Evolutionary conservation across 768 basidiomycete genomes (phyloP).

Genomic region (Leccinum fibrillosum): DNA sequence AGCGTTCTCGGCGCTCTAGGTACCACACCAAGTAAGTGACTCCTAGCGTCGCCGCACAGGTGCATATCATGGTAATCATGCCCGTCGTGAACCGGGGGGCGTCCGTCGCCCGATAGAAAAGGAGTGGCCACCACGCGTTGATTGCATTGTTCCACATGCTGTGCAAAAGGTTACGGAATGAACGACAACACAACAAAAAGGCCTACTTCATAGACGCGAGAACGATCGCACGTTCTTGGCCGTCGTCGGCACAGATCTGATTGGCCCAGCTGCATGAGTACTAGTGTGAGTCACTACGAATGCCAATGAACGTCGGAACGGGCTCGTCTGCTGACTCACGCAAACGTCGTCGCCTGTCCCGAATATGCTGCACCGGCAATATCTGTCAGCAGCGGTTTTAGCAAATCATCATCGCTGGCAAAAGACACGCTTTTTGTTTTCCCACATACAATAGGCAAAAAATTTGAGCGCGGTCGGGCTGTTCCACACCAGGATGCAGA

Average conservation of each 20-base stretch:
- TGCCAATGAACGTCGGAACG: neutral
- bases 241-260: conserved; percentile 67
- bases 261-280: conserved; percentile 63
- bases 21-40: conserved; percentile 57
- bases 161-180: neutral
- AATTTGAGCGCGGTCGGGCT: conserved; percentile 63
- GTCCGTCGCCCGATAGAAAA: conserved; percentile 72
- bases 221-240: conserved; percentile 65
- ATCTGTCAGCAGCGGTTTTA: conserved; percentile 31
- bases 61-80: conserved; percentile 66
- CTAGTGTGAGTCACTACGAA: neutral
- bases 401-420: neutral
- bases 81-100: conserved; percentile 66
- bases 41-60: conserved; percentile 50
- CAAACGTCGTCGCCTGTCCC: conserved; percentile 75
- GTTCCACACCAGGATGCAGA: conserved; percentile 60
- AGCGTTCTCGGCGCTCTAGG: conserved; percentile 41
- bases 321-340: conserved; percentile 38
- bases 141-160: conserved; percentile 71
- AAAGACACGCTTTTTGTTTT: neutral
- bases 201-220: conserved; percentile 73
- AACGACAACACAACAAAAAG: neutral
- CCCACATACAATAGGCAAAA: conserved; percentile 64
- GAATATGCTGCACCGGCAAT: conserved; percentile 66
- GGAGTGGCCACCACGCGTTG: conserved; percentile 68